Evolutionary conservation across 371 early-diverging fungal species (phyloP), one percentile per base, ranked within the genome.

Genomic region (Gilbertella persicaria): DNA sequence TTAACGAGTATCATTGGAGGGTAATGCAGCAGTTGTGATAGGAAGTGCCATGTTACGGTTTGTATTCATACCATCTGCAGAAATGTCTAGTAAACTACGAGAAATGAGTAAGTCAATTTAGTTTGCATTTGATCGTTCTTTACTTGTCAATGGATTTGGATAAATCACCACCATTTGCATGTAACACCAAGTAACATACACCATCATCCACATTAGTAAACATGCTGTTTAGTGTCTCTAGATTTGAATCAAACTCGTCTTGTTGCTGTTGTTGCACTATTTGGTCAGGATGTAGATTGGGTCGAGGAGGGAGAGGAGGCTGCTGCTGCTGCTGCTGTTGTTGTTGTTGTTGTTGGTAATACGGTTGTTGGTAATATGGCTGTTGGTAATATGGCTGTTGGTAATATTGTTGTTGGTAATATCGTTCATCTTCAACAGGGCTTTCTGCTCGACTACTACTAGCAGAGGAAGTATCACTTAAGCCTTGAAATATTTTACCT

Each of bases 401-500:
- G 35, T 21, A 50, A 9, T 28, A 47, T 30, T 60, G 63, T 41
- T 66, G 64, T 24, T 59, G 59, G 4, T 55, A 60, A 28, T 52
- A 57, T 21, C 53, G 64, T 20, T 75, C 65, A 13, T 69, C 69
- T 23, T 69, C 61, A 17, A 41, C 64, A 17, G 67, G 67, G 17
- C 69, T 64, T 16, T 53, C 61, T 4, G 70, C 55, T 23, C 55
- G 53, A 10, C 49, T 47, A 37, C 67, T 67, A 37, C 55, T 62
- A n/a, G 54, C 56, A 21, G 30, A 25, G 21, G 49, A 40, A 7
- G 40, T 60, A 39, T 77, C 78, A 50, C 71, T 65, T 13, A 82
- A 61, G 5, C 89, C 89, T 38, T 84, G 83, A 25, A 91, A 80
- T 30, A 91, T 78, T 25, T 80, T 80, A 4, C 88, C 90, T 8